These are phyloP conservation scores for Alternaria gansuensis DNA, from an alignment of 2,329 filamentous ascomycete species.

Conservation along the genomic window DNA sequence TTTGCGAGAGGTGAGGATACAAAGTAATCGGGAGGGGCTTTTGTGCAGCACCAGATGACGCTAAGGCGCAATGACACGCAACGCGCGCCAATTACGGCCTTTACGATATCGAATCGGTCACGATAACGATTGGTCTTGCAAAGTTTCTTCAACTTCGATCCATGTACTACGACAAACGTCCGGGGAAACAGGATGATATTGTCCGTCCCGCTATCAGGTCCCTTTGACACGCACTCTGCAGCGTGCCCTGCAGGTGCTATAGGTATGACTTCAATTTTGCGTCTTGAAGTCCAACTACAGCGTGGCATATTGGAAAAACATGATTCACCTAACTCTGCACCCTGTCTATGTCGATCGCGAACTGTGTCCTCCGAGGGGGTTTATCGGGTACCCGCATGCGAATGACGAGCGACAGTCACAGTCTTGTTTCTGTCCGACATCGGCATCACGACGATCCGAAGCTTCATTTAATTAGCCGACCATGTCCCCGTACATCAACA, in stretches of 20 bases:
- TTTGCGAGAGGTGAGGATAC: conserved; percentile 4
- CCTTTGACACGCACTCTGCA: conserved; percentile 15
- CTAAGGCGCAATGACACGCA: conserved; percentile 11
- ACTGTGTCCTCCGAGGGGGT: not conserved
- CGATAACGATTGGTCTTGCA: conserved; percentile 9
- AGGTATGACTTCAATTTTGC: not conserved
- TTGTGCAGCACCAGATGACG: conserved; percentile 7
- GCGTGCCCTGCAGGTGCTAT: conserved; percentile 8
- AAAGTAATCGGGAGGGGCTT: conserved; percentile 10
- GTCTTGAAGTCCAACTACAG: not conserved
- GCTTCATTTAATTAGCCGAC: conserved; percentile 1
- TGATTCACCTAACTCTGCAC: not conserved
- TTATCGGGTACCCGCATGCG: not conserved
- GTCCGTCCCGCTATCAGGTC: conserved; percentile 18
- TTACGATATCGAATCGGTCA: conserved; percentile 4
- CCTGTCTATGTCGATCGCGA: conserved; percentile 4
- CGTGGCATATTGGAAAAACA: not conserved
- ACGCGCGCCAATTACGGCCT: conserved; percentile 1
- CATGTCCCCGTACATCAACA: not conserved
- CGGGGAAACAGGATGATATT: conserved; percentile 2
- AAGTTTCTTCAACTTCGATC: conserved; percentile 5
- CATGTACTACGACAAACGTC: conserved; percentile 1
- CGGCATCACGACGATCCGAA: conserved; percentile 6
- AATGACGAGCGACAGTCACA: not conserved
- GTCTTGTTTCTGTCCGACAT: conserved; percentile 5